Base-by-base conservation (phyloP, 2,329 filamentous ascomycete species). In the Podosphaera fusca region DNA sequence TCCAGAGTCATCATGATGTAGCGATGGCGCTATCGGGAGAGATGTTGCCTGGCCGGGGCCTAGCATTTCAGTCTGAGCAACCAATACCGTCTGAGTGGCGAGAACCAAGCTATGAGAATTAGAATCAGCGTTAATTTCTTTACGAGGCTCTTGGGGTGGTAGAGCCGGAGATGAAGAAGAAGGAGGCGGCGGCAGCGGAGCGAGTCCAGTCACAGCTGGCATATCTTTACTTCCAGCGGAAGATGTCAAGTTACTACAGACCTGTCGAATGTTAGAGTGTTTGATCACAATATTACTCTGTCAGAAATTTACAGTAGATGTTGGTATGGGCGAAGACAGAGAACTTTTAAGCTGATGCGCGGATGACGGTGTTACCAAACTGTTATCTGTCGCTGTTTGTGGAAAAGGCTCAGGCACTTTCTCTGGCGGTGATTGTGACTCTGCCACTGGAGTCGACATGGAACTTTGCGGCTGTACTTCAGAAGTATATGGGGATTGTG, bases 111-210 rank as follows among this genome's bases (percentile, higher is more conserved):
- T 50, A 36, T 45, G 36, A 50, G 57, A 56, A 54, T 56, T 33
- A 6, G 35, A 53, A 55, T 60, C 59, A 3, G 58, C 29, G 9
- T 60, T 52, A 29, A 63, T 2, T n/a, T 61, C 62, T 51, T 63
- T 62, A 42, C 58, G 42, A 12, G 50, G 50, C 6, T 29, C 50
- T 34, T 34, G 29, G 4, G 34, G 56, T 45, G 56, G n/a, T 14
- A 35, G 56, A 14, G 36, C 8, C 14, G 33, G 14, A 47, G 51
- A 14, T 46, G 40, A 45, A 12, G 55, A n/a, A 3, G 40, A 14
- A 40, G 42, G 21, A 30, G 29, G 30, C 10, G 55, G 42, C 8
- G 42, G 42, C 2, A 30, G 35, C 14, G 42, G 55, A 14, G 7
- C 8, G 35, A n/a, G 12, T 52, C 12, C 30, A 9, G 35, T 29